Evolutionary conservation across 2,329 filamentous ascomycete genomes (phyloP).

Genomic region (Stylonectria norvegica): DNA sequence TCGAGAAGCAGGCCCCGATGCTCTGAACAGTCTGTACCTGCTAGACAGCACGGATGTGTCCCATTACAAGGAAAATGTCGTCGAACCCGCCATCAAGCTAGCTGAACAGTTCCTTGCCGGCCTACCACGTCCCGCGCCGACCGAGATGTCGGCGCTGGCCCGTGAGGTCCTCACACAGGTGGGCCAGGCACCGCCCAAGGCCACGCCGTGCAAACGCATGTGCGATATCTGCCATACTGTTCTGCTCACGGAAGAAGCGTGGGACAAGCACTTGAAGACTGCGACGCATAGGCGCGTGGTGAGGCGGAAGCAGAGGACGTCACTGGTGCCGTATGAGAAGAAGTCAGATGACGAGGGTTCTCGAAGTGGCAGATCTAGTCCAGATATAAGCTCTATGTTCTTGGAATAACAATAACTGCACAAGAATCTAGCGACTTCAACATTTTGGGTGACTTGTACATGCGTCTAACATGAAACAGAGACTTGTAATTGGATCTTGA

Average conservation of each 20-base stretch:
- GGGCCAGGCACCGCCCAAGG: slow-evolving; percentile 44
- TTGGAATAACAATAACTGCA: slow-evolving; percentile 13
- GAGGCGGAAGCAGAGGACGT: slow-evolving; percentile 36
- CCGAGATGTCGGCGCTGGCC: slow-evolving; percentile 46
- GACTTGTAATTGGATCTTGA: no score
- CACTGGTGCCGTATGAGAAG: slow-evolving; percentile 33
- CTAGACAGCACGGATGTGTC: slow-evolving; percentile 72
- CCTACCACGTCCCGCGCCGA: slow-evolving; percentile 50
- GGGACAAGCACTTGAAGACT: slow-evolving; percentile 39
- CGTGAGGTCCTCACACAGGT: slow-evolving; percentile 53
- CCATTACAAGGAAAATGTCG: slow-evolving; percentile 61
- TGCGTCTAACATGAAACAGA: no score
- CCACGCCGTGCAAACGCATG: slow-evolving; percentile 53
- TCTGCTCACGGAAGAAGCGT: slow-evolving; percentile 51
- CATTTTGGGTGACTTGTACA: no score
- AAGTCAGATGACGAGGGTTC: slow-evolving; percentile 5
- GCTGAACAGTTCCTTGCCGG: slow-evolving; percentile 61
- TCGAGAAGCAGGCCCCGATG: slow-evolving; percentile 48
- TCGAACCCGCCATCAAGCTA: slow-evolving; percentile 60
- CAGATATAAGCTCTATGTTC: slow-evolving; percentile 30
- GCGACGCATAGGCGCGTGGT: slow-evolving; percentile 33
- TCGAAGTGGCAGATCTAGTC: slow-evolving; percentile 19
- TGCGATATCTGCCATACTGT: slow-evolving; percentile 73
- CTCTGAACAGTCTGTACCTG: slow-evolving; percentile 64
- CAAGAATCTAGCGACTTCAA: no score